Base-by-base conservation (phyloP, 2,329 filamentous ascomycete species). In the Ophiostoma sp. region DNA sequence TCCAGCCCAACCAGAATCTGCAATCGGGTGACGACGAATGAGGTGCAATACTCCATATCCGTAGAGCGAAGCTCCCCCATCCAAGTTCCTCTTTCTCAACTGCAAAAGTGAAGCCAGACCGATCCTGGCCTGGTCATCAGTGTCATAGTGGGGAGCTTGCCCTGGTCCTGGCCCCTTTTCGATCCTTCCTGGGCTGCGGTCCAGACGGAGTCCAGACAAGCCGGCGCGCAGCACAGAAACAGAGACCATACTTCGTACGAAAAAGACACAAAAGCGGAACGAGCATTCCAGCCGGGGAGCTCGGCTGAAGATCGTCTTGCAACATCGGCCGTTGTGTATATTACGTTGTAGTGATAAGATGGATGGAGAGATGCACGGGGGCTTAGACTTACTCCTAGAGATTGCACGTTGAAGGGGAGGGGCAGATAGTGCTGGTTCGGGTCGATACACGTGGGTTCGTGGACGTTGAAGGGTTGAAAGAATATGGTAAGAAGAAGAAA, bases 1-100 rank as follows among this genome's bases (percentile, higher is more conserved):
- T 64, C 60, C 16, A 42, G 60, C 60, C 49, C 60, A 64, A 38
- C 27, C 52, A 38, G 11, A 38, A 38, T 14, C 27, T 12, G 38
- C 27, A 60, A 60, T 40, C 55, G 55, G 27, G 55, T 60, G 55
- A 60, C 55, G 55, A 60, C 55, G 55, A 60, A 60, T 18, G 55
- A 60, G n/a, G 27, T 60, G 49, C 49, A 55, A 55, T 55, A 55
- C n/a, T 55, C 14, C 45, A 14, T 27, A 55, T 55, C 18, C 18
- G 55, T 58, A 60, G 27, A 60, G 27, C 55, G 55, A 38, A 60
- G 55, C 27, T 55, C n/a, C 52, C 52, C 27, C 52, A 38, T 58
- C 27, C 38, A 36, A 36, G 52, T 14, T 58, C 27, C 52, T 38
- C 52, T 58, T 58, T 58, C 52, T 12, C 27, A 60, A 60, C 27